phyloP scores from a whole-genome alignment of 208 protist genomes.

The Trypanosoma cruzi region DNA sequence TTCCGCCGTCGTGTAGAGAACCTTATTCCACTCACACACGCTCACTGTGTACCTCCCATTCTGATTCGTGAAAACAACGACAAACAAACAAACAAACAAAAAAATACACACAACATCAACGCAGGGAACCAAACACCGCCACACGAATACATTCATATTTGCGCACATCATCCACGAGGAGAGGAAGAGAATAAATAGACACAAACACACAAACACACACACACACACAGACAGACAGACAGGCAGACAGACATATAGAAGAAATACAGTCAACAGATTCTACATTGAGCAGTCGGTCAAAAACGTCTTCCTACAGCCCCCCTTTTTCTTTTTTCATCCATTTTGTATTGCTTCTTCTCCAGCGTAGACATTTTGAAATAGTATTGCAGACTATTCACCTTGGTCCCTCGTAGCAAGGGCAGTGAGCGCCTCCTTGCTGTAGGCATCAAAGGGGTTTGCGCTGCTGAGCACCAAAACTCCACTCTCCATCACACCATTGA shows the following conservation, averaged over 20 bases:
- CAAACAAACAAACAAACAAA: conserved; percentile 24
- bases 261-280: background rate
- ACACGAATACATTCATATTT: too few species aligned
- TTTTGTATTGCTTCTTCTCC: background rate
- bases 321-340: background rate
- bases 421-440: conserved; percentile 32
- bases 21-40: background rate
- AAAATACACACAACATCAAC: background rate
- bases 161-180: too few species aligned
- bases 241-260: background rate
- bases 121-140: too few species aligned
- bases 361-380: background rate
- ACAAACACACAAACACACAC: background rate
- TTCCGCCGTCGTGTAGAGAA: background rate
- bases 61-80: background rate
- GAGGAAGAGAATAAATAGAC: background rate
- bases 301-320: background rate
- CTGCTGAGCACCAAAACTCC: conserved; percentile 56
- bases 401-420: background rate
- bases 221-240: background rate
- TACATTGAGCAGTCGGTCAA: too few species aligned
- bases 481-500: conserved; percentile 85
- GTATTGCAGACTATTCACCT: background rate
- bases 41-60: background rate
- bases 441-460: conserved; percentile 67